phyloP scores from a whole-genome alignment of 129 eudicot species.

The Mikania micrantha region DNA sequence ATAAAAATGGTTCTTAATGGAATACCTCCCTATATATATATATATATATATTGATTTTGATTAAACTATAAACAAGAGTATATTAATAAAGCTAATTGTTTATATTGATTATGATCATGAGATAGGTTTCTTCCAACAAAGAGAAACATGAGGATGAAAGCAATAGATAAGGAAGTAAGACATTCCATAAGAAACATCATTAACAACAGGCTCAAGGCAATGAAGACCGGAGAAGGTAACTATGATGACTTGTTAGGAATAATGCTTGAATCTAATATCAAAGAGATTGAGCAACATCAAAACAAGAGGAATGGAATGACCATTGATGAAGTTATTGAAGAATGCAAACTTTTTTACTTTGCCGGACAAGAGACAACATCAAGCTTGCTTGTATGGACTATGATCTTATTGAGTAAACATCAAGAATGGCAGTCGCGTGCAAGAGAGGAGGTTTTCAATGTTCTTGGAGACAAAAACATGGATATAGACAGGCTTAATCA shows the following conservation, averaged over 20 bases:
- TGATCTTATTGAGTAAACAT: conserved; percentile 1
- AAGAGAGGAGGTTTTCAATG: conserved; percentile 14
- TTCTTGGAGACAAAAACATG: background rate
- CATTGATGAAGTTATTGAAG: background rate
- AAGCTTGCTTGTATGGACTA: background rate
- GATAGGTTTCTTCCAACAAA: conserved; percentile 18
- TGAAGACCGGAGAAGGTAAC: background rate
- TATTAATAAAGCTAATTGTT: background rate
- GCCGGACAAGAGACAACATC: background rate
- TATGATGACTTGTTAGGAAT: background rate
- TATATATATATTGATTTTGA: too few relatives aligned
- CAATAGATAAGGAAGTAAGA: background rate
- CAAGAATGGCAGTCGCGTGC: conserved; percentile 17
- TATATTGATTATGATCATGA: background rate
- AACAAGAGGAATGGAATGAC: background rate
- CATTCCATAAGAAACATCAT: background rate
- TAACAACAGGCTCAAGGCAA: background rate
- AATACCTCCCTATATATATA: too few relatives aligned
- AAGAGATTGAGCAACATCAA: background rate
- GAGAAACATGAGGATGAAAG: background rate
- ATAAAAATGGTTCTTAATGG: too few relatives aligned
- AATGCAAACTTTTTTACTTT: conserved; percentile 2
- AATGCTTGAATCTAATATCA: background rate
- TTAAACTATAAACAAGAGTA: too few relatives aligned
- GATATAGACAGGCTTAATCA: background rate